Percentiles rank a stretch among this genome's conserved stretches.
These are phyloP conservation scores for Escallonia rubra DNA, from an alignment of 129 eudicot genomes.

Conservation along the genomic window DNA sequence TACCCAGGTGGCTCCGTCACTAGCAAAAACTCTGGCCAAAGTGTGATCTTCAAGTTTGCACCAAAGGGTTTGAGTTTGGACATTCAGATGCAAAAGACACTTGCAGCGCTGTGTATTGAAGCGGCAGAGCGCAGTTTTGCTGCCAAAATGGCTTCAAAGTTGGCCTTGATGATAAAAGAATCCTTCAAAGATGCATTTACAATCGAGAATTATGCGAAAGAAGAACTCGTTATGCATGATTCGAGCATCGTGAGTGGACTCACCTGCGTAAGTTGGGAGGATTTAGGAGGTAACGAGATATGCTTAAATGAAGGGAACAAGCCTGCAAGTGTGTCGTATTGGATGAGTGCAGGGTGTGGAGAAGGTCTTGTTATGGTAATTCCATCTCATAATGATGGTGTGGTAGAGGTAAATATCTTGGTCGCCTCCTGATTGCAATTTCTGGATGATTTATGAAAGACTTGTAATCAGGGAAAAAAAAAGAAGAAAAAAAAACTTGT, in stretches of 20 bases:
- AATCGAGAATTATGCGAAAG: conserved; percentile 13
- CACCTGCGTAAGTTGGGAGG: conserved; percentile 22
- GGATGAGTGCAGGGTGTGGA: conserved; percentile 26
- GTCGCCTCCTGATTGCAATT: too few relatives aligned
- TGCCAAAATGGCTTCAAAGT: conserved; percentile 1
- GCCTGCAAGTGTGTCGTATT: conserved; percentile 20
- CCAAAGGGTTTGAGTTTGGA: neutral
- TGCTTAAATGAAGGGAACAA: conserved; percentile 15
- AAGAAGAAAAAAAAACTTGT: too few relatives aligned
- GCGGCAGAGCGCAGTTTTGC: conserved; percentile 24
- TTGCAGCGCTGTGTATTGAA: conserved; percentile 22
- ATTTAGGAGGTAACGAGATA: conserved; percentile 13
- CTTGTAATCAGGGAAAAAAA: too few relatives aligned
- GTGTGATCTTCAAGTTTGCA: conserved; percentile 13
- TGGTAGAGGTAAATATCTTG: too few relatives aligned
- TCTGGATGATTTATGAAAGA: too few relatives aligned
- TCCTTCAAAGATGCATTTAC: neutral
- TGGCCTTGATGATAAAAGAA: conserved; percentile 16
- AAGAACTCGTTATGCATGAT: neutral
- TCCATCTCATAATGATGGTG: conserved; percentile 6
- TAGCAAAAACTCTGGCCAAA: conserved; percentile 1
- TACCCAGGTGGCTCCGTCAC: neutral
- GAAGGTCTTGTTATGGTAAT: conserved; percentile 26
- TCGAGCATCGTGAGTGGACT: neutral
- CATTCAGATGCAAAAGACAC: conserved; percentile 5